Evolutionary conservation across 2,329 filamentous ascomycete species (phyloP), one percentile per base, ranked within the genome.

Genomic region (Emmonsia crescens): DNA sequence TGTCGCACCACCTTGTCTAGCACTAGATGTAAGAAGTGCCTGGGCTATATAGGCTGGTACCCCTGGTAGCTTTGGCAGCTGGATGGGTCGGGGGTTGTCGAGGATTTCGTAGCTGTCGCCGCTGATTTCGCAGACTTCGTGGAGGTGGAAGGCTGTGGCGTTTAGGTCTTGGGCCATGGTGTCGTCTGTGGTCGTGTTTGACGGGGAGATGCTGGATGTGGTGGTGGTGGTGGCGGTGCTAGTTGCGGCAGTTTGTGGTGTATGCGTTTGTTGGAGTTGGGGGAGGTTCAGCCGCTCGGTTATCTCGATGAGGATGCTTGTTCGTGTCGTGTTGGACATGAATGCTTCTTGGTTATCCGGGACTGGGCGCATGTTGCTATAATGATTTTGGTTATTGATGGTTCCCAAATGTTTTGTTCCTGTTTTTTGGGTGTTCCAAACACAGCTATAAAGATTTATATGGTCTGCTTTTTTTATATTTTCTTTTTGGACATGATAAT

Each of bases 271-370:
- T 57, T 57, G 65, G 68, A 59, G 65, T 62, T 60, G 55, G 66
- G 48, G 66, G 33, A 64, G 59, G 2, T 71, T 83, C 27, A 96
- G 87, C 61, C 89, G 88, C 78, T 96, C 88, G 60, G 89, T 83
- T 70, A 97, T 90, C 70, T 97, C 93, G 74, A 96, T 83, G 68
- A 96, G 92, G 73, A 96, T 86, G 76, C 84, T 91, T 2, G 89
- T 90, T 74, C 92, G 92, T 57, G 91, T 91, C 65, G 88, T 82
- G 66, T 84, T 82, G 72, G 95, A 91, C 70, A 96, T 87, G 78
- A 86, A 96, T 68, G 96, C 88, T 79, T 96, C 93, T 78, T 97
- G 92, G 74, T 95, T 89, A 44, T 66, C 65, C 27, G 65, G 65
- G 44, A 66, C 55, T 3, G 57, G 67, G 48, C 68, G 66, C 40